These are phyloP conservation scores for Graphilbum ipis-grandicollis DNA, from an alignment of 2,329 filamentous ascomycete genomes.

Conservation along the genomic window DNA sequence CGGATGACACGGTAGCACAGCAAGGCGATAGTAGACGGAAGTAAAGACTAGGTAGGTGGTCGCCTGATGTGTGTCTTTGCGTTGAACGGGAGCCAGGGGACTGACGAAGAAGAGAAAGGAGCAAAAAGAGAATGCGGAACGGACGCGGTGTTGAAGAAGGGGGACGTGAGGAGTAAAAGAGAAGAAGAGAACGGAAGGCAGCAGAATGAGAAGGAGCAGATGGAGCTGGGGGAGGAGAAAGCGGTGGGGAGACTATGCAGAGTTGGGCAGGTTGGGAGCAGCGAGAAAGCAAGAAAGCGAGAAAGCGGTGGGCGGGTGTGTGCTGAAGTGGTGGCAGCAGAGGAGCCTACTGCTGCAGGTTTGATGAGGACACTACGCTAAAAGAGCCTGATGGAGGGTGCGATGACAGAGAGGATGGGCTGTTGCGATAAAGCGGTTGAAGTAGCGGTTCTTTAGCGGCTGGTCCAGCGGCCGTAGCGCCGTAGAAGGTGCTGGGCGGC, in stretches of 20 bases:
- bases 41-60: not conserved
- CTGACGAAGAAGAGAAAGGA: slow-evolving; percentile 10
- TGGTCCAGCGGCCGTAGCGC: not conserved
- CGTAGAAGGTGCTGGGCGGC: not conserved
- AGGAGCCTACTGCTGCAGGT: not conserved
- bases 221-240: too few species aligned
- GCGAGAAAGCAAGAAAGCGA: not conserved
- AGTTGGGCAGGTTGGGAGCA: not conserved
- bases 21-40: not conserved
- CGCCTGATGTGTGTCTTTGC: slow-evolving; percentile 4
- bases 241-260: slow-evolving; percentile 10
- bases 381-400: not conserved
- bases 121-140: slow-evolving; percentile 7
- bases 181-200: slow-evolving; percentile 14
- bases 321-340: not conserved
- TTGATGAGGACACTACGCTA: not conserved
- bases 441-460: not conserved
- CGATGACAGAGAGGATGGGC: not conserved
- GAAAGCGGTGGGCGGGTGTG: not conserved
- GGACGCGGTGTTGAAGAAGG: slow-evolving; percentile 5
- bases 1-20: not conserved
- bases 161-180: slow-evolving; percentile 6
- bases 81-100: slow-evolving; percentile 5
- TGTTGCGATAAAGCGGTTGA: not conserved
- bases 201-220: slow-evolving; percentile 13